Percentiles rank a stretch among this genome's conserved stretches.
These are phyloP conservation scores for Cercospora zeae-maydis DNA, from an alignment of 2,329 filamentous ascomycete genomes.

Conservation along the genomic window DNA sequence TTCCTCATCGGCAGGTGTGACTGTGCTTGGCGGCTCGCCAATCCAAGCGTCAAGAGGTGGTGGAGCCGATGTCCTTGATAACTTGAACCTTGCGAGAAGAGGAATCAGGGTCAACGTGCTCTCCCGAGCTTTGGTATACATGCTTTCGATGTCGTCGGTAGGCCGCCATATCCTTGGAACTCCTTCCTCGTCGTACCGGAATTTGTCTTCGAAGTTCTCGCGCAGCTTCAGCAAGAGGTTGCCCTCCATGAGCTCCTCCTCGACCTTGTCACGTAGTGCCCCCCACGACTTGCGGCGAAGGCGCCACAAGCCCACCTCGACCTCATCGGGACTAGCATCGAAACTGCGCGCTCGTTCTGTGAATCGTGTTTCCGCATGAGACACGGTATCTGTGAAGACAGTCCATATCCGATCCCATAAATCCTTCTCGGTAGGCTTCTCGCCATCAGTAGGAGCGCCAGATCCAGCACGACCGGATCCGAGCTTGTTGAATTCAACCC, in stretches of 20 bases:
- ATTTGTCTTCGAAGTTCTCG: conserved; percentile 99
- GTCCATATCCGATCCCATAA: conserved; percentile 96
- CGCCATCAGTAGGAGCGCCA: conserved; percentile 73
- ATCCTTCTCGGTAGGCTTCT: conserved; percentile 75
- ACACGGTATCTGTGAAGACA: conserved; percentile 76
- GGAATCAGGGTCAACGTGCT: conserved; percentile 89
- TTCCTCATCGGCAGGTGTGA: conserved; percentile 81
- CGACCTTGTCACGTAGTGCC: conserved; percentile 81
- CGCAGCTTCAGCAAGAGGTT: conserved; percentile 92
- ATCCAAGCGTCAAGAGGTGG: conserved; percentile 85
- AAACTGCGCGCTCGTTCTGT: conserved; percentile 87
- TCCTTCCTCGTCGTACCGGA: conserved; percentile 92
- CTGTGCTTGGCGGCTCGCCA: conserved; percentile 69
- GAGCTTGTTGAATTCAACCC: conserved; percentile 92
- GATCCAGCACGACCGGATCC: conserved; percentile 81
- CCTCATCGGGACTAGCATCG: conserved; percentile 85
- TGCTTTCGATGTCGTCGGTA: conserved; percentile 91
- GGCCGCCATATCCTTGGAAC: conserved; percentile 96
- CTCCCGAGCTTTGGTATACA: conserved; percentile 88
- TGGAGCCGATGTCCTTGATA: conserved; percentile 67
- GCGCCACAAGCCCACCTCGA: conserved; percentile 88
- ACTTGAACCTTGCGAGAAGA: conserved; percentile 77
- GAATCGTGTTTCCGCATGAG: conserved; percentile 81
- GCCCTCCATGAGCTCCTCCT: conserved; percentile 97
- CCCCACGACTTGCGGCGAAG: conserved; percentile 92